Percentiles rank a stretch among this genome's conserved stretches.
Conservation (phyloP, 257 asterid species). For the Anisodus acutangulus region DNA sequence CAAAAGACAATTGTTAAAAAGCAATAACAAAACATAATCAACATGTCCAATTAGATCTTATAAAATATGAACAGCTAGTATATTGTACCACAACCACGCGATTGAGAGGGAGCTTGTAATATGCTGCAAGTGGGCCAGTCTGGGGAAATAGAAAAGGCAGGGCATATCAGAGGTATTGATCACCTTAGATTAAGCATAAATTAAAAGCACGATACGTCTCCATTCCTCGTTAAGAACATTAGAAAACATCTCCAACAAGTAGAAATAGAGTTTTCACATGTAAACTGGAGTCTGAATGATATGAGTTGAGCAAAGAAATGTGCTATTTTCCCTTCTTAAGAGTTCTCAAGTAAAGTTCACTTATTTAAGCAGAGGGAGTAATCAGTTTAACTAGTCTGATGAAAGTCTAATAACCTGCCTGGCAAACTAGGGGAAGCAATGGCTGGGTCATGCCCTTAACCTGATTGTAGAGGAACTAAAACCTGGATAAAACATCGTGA, state of each 20-base stretch:
- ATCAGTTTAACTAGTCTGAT: background rate
- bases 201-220: background rate
- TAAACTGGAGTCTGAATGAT: background rate
- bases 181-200: background rate
- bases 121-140: conserved; percentile 97
- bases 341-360: background rate
- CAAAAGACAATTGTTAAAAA: conserved; percentile 25
- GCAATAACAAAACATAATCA: background rate
- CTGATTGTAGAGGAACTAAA: background rate
- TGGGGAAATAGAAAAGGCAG: conserved; percentile 40
- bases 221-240: background rate
- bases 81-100: conserved; percentile 78
- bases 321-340: background rate
- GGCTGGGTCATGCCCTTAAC: background rate
- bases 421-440: conserved; percentile 4
- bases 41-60: conserved; percentile 22
- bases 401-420: background rate
- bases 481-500: background rate
- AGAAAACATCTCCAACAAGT: background rate
- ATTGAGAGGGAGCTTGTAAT: conserved; percentile 93
- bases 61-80: conserved; percentile 18
- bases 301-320: background rate
- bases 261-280: conserved; percentile 8
- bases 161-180: conserved; percentile 4
- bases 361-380: background rate